Base-by-base conservation (phyloP, 176 grass and related monocot genomes). In the Panicum miliaceum region DNA sequence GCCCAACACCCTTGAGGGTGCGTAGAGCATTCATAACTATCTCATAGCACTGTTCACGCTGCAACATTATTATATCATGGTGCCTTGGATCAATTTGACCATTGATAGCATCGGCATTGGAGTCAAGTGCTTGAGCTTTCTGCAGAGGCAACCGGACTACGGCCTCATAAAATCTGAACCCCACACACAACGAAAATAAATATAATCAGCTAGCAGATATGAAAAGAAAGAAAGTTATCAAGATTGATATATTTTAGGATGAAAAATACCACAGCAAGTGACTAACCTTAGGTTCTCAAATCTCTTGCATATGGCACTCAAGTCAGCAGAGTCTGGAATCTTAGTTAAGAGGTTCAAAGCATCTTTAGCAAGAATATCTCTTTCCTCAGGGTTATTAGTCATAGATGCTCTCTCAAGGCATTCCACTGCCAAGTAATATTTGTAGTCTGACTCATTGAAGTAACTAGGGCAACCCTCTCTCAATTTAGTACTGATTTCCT, bases 391-490 rank as follows among this genome's bases (percentile, higher is more conserved):
- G 59, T 90, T 91, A 37, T 86, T 83, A 75, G 84, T 78, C 35
- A 88, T 54, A 84, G 89, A 93, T 25, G 93, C 96, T 90, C 81
- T 95, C 85, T 98, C 96, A 35, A 98, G 93, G 68, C 86, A 90
- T 79, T 98, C 96, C 51, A 98, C 93, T 88, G 96, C 93, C 40
- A 95, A 84, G 83, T 93, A 98, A 82, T 93, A 98, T 82, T 94
- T 93, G 82, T 95, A 93, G 62, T 95, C 93, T 59, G 93, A 89
- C 77, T 98, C 92, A 42, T 95, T 98, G 74, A 93, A 98, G 71
- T 98, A 98, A 91, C 96, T 98, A 82, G 96, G 96, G 70, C 96
- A 98, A 53, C 93, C 93, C 66, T 95, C 93, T 79, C 85, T 93
- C 52, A 98, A 68, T 76, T 98, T 98, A 45, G 84, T 84, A 84